These are phyloP conservation scores for Bruguiera parviflora DNA, from an alignment of 345 rosid species.

Conservation along the genomic window DNA sequence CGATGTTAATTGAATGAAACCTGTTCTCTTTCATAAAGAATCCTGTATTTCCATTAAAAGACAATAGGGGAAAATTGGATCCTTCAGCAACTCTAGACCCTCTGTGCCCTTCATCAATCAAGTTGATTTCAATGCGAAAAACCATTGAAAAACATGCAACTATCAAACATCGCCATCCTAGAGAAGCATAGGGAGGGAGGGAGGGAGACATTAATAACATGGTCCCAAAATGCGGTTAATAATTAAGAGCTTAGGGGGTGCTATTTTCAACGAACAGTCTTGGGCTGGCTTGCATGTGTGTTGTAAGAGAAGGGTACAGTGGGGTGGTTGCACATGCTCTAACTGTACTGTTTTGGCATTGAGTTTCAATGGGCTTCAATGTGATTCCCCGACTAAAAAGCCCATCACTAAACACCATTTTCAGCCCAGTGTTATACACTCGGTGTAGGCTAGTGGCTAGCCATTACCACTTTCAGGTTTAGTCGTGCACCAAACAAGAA, in stretches of 20 bases:
- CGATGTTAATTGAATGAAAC: too few relatives aligned
- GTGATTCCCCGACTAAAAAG: not conserved
- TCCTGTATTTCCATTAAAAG: too few relatives aligned
- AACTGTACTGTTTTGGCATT: not conserved
- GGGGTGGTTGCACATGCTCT: not conserved
- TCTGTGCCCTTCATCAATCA: too few relatives aligned
- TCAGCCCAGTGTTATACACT: constrained; percentile 1
- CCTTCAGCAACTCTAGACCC: too few relatives aligned
- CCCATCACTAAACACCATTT: not conserved
- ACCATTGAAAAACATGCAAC: too few relatives aligned
- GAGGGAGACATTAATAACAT: constrained; percentile 3
- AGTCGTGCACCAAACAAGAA: too few relatives aligned
- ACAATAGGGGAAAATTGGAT: too few relatives aligned
- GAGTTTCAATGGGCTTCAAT: not conserved
- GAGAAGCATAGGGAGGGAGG: not conserved
- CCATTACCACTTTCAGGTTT: too few relatives aligned
- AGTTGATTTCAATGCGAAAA: too few relatives aligned
- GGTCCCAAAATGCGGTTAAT: constrained; percentile 38
- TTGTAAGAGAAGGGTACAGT: not conserved
- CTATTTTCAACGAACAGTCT: constrained; percentile 26
- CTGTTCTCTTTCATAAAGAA: too few relatives aligned
- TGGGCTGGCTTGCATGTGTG: constrained; percentile 35
- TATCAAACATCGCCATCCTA: too few relatives aligned
- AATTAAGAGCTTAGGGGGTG: not conserved
- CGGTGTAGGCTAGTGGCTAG: too few relatives aligned